Conservation (phyloP, 2,329 filamentous ascomycete genomes). For the Xylariaceae sp. region DNA sequence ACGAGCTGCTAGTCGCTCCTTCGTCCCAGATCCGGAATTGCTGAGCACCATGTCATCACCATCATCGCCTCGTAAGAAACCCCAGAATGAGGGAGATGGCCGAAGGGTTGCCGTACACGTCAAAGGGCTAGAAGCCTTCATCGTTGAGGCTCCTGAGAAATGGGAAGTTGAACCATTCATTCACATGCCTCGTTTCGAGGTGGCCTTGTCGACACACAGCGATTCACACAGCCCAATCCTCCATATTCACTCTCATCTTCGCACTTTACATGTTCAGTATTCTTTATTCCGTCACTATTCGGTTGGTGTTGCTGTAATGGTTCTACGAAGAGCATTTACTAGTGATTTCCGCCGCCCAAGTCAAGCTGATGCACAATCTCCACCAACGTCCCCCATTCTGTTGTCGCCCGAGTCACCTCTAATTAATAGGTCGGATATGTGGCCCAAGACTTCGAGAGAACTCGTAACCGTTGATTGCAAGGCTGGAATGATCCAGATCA, state of each 20-base stretch:
- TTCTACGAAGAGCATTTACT: constrained; percentile 69
- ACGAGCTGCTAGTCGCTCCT: constrained; percentile 70
- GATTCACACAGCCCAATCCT: constrained; percentile 86
- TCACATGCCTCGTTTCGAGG: constrained; percentile 80
- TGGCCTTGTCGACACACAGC: constrained; percentile 79
- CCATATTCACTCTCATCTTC: constrained; percentile 78
- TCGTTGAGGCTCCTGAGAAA: constrained; percentile 82
- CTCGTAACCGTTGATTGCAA: constrained; percentile 80
- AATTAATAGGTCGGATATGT: constrained; percentile 30
- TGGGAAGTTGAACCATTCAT: constrained; percentile 85
- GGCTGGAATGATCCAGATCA: constrained; percentile 78
- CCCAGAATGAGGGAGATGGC: constrained; percentile 64
- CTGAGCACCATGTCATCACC: constrained; percentile 49
- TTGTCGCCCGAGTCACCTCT: constrained; percentile 26
- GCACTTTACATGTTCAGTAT: constrained; percentile 79
- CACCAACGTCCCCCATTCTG: constrained; percentile 40
- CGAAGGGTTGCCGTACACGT: constrained; percentile 77
- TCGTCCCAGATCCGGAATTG: constrained; percentile 67
- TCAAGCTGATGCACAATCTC: constrained; percentile 25
- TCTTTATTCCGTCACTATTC: constrained; percentile 94
- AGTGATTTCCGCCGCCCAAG: constrained; percentile 37
- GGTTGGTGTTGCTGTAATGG: constrained; percentile 74
- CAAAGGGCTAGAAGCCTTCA: constrained; percentile 81
- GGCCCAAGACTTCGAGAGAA: constrained; percentile 49
- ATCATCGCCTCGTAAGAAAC: constrained; percentile 52